Evolutionary conservation across 495 filamentous ascomycete genomes (phyloP).

Genomic region (Venustampulla echinocandica): DNA sequence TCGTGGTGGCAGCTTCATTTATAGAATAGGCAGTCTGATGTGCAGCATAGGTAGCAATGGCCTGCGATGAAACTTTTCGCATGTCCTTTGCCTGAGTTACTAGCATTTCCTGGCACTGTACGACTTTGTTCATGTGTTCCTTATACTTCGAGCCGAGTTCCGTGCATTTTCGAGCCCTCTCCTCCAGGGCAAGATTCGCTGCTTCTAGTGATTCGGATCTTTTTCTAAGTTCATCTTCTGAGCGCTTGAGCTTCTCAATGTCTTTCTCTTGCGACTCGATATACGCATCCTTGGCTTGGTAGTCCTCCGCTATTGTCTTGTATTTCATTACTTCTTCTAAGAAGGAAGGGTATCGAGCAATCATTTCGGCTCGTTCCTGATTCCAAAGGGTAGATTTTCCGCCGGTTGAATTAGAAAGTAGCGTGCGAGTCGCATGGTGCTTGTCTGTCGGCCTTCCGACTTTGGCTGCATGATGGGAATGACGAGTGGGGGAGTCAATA

Average conservation of each 20-base stretch:
- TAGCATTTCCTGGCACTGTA: slow-evolving; percentile 13
- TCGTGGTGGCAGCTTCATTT: background rate
- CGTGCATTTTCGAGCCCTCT: slow-evolving; percentile 8
- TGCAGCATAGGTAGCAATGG: background rate
- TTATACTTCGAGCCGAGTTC: slow-evolving; percentile 13
- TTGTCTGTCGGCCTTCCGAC: no score
- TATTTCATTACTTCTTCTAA: no score
- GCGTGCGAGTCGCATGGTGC: no score
- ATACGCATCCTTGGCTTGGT: background rate
- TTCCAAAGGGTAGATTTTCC: no score
- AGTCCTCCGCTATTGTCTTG: no score
- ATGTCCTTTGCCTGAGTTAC: slow-evolving; percentile 3
- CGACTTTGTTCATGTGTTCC: slow-evolving; percentile 20
- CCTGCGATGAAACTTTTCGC: slow-evolving; percentile 1
- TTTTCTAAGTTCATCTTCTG: background rate
- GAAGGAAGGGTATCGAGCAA: no score
- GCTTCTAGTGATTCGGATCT: slow-evolving; percentile 1
- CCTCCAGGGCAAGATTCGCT: slow-evolving; percentile 8
- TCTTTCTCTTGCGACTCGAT: slow-evolving; percentile 1
- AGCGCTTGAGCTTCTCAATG: slow-evolving; percentile 3
- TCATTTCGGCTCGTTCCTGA: no score
- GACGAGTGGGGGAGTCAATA: no score
- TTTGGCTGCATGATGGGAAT: no score
- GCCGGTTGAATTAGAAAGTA: no score
- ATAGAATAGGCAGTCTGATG: background rate